Percentiles rank a stretch among this genome's conserved stretches.
Evolutionary conservation across 2,329 filamentous ascomycete species (phyloP).

Genomic region (Chalaropsis ovoidea): DNA sequence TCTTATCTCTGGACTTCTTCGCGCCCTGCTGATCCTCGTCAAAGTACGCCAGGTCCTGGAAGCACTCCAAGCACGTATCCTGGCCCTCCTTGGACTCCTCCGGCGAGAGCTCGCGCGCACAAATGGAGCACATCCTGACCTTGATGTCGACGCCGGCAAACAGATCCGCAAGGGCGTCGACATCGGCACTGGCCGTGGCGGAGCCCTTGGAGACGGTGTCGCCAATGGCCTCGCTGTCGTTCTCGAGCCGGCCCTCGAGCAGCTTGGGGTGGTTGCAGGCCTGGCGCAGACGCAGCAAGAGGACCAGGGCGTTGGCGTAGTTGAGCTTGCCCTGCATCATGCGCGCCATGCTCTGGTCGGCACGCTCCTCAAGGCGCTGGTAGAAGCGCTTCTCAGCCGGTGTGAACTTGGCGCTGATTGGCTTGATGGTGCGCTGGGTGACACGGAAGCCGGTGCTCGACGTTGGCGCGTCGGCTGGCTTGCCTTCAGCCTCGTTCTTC

Average conservation of each 20-base stretch:
- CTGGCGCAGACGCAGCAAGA: conserved; percentile 82
- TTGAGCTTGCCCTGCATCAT: conserved; percentile 81
- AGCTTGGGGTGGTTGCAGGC: conserved; percentile 90
- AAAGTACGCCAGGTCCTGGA: conserved; percentile 59
- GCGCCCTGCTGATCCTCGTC: conserved; percentile 38
- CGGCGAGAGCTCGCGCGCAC: conserved; percentile 55
- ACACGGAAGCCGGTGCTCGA: conserved; percentile 71
- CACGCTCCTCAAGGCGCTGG: conserved; percentile 67
- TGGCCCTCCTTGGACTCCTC: conserved; percentile 36
- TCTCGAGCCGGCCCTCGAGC: conserved; percentile 78
- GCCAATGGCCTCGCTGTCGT: conserved; percentile 61
- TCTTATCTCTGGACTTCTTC: conserved; percentile 32
- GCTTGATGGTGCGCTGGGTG: conserved; percentile 79
- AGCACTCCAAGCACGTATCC: conserved; percentile 62
- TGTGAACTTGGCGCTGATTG: conserved; percentile 66
- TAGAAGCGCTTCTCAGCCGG: conserved; percentile 78
- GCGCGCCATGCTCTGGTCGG: conserved; percentile 73
- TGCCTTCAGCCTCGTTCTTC: conserved; percentile 35
- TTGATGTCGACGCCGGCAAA: conserved; percentile 75
- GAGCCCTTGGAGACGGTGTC: conserved; percentile 36
- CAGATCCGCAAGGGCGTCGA: conserved; percentile 77
- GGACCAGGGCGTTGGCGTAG: conserved; percentile 86
- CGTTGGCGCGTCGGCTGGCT: conserved; percentile 31
- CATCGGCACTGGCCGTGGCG: conserved; percentile 49
- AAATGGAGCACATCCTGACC: conserved; percentile 72